phyloP scores from a whole-genome alignment of 805 yeast species.

The Wickerhamiella sorbophila region DNA sequence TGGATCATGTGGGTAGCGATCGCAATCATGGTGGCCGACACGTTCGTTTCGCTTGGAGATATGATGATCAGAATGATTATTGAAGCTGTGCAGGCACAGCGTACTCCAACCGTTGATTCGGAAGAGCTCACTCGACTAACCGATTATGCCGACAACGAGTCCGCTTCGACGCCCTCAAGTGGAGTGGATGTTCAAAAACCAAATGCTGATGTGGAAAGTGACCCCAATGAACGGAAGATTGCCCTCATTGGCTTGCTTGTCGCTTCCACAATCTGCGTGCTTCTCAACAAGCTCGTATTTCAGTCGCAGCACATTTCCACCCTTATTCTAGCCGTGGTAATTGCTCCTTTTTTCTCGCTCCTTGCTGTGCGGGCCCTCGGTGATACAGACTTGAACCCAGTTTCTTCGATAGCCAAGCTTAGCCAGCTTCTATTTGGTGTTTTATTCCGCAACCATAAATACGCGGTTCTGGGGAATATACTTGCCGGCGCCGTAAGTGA shows the following conservation, averaged over 20 bases:
- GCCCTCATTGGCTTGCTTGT: conserved; percentile 41
- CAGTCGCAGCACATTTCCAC: conserved; percentile 56
- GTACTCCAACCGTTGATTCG: background rate
- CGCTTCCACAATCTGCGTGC: conserved; percentile 55
- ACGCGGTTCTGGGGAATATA: conserved; percentile 68
- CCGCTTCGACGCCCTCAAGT: background rate
- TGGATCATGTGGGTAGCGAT: conserved; percentile 94
- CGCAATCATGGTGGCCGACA: conserved; percentile 87
- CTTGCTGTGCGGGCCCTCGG: conserved; percentile 90
- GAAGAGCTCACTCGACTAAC: background rate
- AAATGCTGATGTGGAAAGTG: conserved; percentile 14
- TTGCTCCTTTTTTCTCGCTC: conserved; percentile 69
- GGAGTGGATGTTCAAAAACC: background rate
- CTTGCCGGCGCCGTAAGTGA: conserved; percentile 96
- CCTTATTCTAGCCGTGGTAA: conserved; percentile 46
- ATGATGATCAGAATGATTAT: background rate
- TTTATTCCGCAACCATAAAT: conserved; percentile 66
- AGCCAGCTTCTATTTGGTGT: conserved; percentile 82
- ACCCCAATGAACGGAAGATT: conserved; percentile 8
- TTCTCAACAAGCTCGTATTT: conserved; percentile 52
- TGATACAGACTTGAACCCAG: conserved; percentile 94
- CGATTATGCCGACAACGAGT: background rate
- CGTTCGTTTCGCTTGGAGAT: conserved; percentile 21
- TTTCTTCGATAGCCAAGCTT: conserved; percentile 87
- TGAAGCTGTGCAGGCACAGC: background rate